Percentiles rank a stretch among this genome's conserved stretches.
These are phyloP conservation scores for Penicillium bovifimosum DNA, from an alignment of 495 filamentous ascomycete genomes.

Conservation along the genomic window DNA sequence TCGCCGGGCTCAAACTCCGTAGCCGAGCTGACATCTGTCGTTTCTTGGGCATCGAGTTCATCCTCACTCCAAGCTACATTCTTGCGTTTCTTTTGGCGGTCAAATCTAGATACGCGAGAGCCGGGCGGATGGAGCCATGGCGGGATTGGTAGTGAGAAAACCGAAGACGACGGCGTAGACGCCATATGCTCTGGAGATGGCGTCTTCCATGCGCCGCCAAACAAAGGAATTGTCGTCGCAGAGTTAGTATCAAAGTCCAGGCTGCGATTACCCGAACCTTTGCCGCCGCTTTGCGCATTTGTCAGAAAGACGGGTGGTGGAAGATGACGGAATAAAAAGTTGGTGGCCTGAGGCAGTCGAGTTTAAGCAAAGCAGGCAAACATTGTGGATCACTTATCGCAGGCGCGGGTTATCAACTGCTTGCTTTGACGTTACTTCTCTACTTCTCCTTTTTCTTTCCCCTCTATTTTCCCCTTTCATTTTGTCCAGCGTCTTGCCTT, in stretches of 20 bases:
- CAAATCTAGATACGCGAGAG: constrained; percentile 34
- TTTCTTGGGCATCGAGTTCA: constrained; percentile 20
- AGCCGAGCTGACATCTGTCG: constrained; percentile 33
- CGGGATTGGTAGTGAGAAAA: constrained; percentile 40
- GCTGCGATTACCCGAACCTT: not conserved
- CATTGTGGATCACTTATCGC: constrained; percentile 19
- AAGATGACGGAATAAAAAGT: constrained; percentile 3
- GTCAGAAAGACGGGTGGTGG: constrained; percentile 5
- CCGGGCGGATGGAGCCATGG: constrained; percentile 34
- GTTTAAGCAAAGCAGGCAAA: constrained; percentile 22
- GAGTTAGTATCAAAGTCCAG: not conserved
- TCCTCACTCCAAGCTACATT: constrained; percentile 25
- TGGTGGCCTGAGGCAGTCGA: constrained; percentile 1
- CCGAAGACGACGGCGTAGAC: constrained; percentile 29
- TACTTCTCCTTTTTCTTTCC: constrained; percentile 5
- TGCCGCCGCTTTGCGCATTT: too few species aligned
- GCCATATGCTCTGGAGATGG: constrained; percentile 25
- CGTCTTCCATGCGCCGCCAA: constrained; percentile 10
- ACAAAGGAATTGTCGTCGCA: not conserved
- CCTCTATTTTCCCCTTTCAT: constrained; percentile 6
- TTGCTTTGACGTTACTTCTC: not conserved
- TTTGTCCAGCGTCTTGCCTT: not conserved
- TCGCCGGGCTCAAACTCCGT: constrained; percentile 20
- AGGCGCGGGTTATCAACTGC: constrained; percentile 1
- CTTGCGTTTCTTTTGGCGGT: constrained; percentile 40